Evolutionary conservation across 768 basidiomycete species (phyloP).

Genomic region (Cystoderma amianthinum): DNA sequence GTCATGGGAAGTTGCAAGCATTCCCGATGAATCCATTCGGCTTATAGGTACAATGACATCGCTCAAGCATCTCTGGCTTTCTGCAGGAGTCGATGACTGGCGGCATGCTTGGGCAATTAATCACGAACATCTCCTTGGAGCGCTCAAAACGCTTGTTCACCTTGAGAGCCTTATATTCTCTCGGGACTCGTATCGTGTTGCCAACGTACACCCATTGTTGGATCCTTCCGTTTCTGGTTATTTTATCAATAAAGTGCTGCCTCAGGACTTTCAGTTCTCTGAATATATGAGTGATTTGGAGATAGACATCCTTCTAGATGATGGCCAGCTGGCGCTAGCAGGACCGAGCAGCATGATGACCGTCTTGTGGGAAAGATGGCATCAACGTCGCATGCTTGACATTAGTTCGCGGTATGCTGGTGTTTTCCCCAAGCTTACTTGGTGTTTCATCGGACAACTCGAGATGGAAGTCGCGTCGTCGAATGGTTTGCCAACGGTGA

Average conservation of each 20-base stretch:
- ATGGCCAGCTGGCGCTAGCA: slow-evolving; percentile 5
- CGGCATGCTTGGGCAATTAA: slow-evolving; percentile 19
- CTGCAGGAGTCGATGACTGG: slow-evolving; percentile 15
- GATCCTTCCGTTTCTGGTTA: slow-evolving; percentile 15
- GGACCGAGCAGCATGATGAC: slow-evolving; percentile 7
- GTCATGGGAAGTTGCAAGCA: slow-evolving; percentile 9
- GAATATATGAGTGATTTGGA: slow-evolving; percentile 6
- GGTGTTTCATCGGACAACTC: slow-evolving; percentile 18
- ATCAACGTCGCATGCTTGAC: slow-evolving; percentile 13
- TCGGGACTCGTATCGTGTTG: slow-evolving; percentile 18
- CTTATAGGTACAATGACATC: slow-evolving; percentile 11
- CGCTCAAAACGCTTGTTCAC: slow-evolving; percentile 12
- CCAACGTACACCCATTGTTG: slow-evolving; percentile 12
- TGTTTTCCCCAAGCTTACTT: slow-evolving; percentile 11
- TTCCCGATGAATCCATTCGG: slow-evolving; percentile 12
- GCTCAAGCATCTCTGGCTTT: slow-evolving; percentile 18
- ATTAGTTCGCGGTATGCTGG: slow-evolving; percentile 10
- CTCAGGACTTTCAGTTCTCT: slow-evolving; percentile 9
- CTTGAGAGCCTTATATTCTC: slow-evolving; percentile 19
- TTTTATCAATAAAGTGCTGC: slow-evolving; percentile 15
- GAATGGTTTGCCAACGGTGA: neutral
- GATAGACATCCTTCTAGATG: slow-evolving; percentile 5
- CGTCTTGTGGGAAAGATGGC: slow-evolving; percentile 21
- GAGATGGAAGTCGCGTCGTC: neutral
- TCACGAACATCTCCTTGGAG: slow-evolving; percentile 11